Base-by-base conservation (phyloP, 305 asterid species). In the Nicotiana rustica region DNA sequence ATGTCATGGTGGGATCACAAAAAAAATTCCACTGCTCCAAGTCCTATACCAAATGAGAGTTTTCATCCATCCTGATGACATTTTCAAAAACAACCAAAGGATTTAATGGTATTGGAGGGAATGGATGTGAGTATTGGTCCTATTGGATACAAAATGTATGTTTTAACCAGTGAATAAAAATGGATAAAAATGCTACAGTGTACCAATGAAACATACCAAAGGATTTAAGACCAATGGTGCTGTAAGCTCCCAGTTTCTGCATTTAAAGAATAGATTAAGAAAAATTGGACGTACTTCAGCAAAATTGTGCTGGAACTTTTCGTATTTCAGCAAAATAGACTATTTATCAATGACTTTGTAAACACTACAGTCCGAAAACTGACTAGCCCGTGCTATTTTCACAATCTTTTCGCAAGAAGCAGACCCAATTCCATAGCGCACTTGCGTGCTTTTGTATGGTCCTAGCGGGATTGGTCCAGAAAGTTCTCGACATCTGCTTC, bases 201-300 rank as follows among this genome's bases (percentile, higher is more conserved):
- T 57, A 57, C 10, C 64, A 57, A n/a, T 57, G 64, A 25, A 25
- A 25, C 25, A 25, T 25, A 25, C 25, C 25, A 25, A 25, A 25
- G 25, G 25, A 25, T 25, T 25, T 25, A 25, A 25, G 25, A 25
- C 25, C 25, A 25, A 25, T 2, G 95, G 80, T 25, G 97, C 94
- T 5, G 85, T 90, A 13, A 95, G 92, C 89, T 95, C 97, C 98
- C 98, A 95, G 17, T 90, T 95, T 85, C 98, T 92, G 83, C 90
- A 84, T 67, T 14, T 31, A 18, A 10, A 18, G 57, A 9, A 18
- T 10, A 62, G 61, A 14, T 15, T 35, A 35, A 35, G 35, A 35
- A 35, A 35, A 4, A 4, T 35, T 35, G 38, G 38, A 35, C 38
- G 38, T 35, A 35, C 6, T 35, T 35, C 38, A 35, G 38, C 38